A percentile compares a stretch with the other conserved stretches of the same genome.
These are phyloP conservation scores for Hanseniaspora valbyensis DNA, from an alignment of 805 yeast species.

Conservation along the genomic window DNA sequence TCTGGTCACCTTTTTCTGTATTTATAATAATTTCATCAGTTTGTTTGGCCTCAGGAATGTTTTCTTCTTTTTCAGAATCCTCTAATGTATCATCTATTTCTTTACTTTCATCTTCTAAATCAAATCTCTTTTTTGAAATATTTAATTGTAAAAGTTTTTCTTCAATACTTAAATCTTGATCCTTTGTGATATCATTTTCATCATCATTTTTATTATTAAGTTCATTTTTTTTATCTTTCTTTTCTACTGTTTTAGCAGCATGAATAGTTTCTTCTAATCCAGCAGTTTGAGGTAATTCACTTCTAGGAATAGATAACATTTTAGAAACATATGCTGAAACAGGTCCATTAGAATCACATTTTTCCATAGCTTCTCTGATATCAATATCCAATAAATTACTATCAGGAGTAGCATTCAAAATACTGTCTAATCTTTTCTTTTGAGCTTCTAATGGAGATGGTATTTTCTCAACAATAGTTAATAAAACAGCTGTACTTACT, in stretches of 20 bases:
- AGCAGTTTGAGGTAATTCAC: conserved; percentile 57
- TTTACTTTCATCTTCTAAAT: conserved; percentile 21
- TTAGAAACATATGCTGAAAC: conserved; percentile 76
- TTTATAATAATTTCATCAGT: conserved; percentile 16
- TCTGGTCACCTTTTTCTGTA: conserved; percentile 13
- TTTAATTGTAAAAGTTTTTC: conserved; percentile 15
- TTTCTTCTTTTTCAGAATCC: conserved; percentile 1
- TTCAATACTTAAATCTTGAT: conserved; percentile 13
- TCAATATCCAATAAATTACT: conserved; percentile 36
- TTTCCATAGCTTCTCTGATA: conserved; percentile 45
- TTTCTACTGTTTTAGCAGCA: conserved; percentile 48
- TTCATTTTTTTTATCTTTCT: conserved; percentile 18
- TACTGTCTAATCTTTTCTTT: conserved; percentile 51
- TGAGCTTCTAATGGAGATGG: conserved; percentile 82
- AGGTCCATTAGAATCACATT: conserved; percentile 60
- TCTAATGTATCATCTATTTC: conserved; percentile 10
- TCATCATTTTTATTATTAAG: conserved; percentile 15
- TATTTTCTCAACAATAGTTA: conserved; percentile 71
- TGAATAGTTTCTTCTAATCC: conserved; percentile 50
- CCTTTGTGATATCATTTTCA: conserved; percentile 17
- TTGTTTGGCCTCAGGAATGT: no score
- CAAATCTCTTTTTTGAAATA: conserved; percentile 20
- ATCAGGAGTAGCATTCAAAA: conserved; percentile 33
- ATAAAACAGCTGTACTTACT: conserved; percentile 68
- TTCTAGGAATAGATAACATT: conserved; percentile 72